A percentile compares a stretch with the other conserved stretches of the same genome.
These are phyloP conservation scores for Trametes pubescens DNA, from an alignment of 1,284 basidiomycete genomes.

Conservation along the genomic window DNA sequence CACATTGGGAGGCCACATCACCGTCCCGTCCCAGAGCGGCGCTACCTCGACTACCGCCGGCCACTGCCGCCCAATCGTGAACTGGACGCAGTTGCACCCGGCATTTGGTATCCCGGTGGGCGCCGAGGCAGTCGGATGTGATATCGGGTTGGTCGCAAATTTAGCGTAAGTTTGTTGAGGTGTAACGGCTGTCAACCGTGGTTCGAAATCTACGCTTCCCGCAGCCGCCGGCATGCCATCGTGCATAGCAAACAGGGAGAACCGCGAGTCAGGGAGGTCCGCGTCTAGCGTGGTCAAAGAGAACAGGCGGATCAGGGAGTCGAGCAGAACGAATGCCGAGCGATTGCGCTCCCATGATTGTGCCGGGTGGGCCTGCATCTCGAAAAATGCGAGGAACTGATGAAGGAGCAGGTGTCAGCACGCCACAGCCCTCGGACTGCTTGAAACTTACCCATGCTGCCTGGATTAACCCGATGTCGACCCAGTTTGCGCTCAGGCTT, in stretches of 20 bases:
- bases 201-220: neutral
- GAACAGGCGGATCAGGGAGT: conserved; percentile 69
- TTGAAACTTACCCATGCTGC: conserved; percentile 68
- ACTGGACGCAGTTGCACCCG: conserved; percentile 57
- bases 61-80: conserved; percentile 61
- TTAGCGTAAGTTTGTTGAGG: neutral
- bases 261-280: conserved; percentile 25
- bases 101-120: neutral
- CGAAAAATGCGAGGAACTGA: conserved; percentile 75
- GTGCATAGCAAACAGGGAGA: conserved; percentile 14
- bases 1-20: conserved; percentile 66
- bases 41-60: conserved; percentile 56
- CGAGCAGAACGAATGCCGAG: conserved; percentile 67
- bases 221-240: neutral
- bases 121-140: neutral
- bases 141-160: neutral
- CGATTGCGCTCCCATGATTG: conserved; percentile 58
- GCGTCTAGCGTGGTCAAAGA: conserved; percentile 59
- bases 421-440: neutral
- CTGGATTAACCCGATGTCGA: conserved; percentile 74
- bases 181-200: neutral
- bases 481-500: conserved; percentile 70
- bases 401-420: neutral
- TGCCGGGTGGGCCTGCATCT: conserved; percentile 70
- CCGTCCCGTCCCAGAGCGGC: conserved; percentile 69